These are phyloP conservation scores for Neophaeococcomyces mojaviensis DNA, from an alignment of 2,329 filamentous ascomycete species.

Conservation along the genomic window DNA sequence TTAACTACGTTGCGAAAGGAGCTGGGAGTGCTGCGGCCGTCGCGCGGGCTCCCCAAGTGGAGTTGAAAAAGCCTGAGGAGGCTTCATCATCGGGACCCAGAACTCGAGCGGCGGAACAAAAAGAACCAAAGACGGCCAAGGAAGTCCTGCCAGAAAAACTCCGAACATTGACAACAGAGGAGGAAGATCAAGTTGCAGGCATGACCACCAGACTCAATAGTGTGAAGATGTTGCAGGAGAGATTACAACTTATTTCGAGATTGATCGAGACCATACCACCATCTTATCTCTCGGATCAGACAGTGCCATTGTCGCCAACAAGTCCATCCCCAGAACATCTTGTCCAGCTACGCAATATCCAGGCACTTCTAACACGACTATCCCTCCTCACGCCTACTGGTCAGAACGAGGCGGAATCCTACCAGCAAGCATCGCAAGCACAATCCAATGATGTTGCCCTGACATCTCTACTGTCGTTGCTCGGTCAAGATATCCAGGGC, in stretches of 20 bases:
- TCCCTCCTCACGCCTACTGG: slow-evolving; percentile 63
- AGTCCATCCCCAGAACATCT: slow-evolving; percentile 42
- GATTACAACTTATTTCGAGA: slow-evolving; percentile 62
- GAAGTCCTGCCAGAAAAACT: slow-evolving; percentile 18
- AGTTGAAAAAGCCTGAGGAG: slow-evolving; percentile 15
- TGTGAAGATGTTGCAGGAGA: slow-evolving; percentile 81
- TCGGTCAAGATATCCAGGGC: slow-evolving; percentile 65
- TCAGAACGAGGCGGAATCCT: slow-evolving; percentile 26
- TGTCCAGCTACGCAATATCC: slow-evolving; percentile 76
- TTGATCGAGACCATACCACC: slow-evolving; percentile 70
- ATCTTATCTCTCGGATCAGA: slow-evolving; percentile 50
- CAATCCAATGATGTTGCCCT: slow-evolving; percentile 81
- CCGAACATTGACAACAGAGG: slow-evolving; percentile 46
- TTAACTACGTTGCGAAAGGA: slow-evolving; percentile 83
- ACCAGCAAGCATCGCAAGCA: slow-evolving; percentile 63
- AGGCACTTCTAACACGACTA: slow-evolving; percentile 74
- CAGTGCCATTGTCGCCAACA: slow-evolving; percentile 23
- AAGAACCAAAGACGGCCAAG: slow-evolving; percentile 14
- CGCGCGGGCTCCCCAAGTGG: slow-evolving; percentile 16
- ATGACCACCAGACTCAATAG: slow-evolving; percentile 87
- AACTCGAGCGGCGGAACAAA: slow-evolving; percentile 20
- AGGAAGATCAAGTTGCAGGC: slow-evolving; percentile 58
- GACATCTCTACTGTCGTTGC: slow-evolving; percentile 64
- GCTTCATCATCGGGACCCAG: neutral
- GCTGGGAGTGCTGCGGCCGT: slow-evolving; percentile 66